phyloP scores from a whole-genome alignment of 176 grass and related monocot genomes.

The Hordeum marinum region DNA sequence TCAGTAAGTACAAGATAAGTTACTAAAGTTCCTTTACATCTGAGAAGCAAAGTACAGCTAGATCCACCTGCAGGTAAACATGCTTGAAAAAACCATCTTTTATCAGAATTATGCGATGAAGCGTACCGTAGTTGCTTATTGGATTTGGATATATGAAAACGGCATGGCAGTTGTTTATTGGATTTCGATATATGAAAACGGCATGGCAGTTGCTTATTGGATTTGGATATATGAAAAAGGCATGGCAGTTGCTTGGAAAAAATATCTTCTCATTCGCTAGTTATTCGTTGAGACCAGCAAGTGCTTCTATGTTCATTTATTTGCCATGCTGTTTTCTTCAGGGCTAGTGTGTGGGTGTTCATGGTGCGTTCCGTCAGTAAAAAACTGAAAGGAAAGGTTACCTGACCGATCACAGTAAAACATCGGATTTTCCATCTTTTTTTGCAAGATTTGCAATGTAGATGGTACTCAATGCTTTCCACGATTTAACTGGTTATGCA shows the following conservation, averaged over 20 bases:
- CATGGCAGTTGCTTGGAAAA: neutral
- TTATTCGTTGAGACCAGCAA: neutral
- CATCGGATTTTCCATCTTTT: neutral
- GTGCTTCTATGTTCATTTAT: neutral
- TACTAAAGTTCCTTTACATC: neutral
- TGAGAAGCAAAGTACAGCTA: neutral
- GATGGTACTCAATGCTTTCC: neutral
- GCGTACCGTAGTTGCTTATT: neutral
- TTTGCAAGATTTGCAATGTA: neutral
- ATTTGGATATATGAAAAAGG: too few species aligned
- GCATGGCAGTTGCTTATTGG: neutral
- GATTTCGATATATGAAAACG: too few species aligned
- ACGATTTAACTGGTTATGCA: neutral
- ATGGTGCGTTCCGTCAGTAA: neutral
- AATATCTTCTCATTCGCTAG: neutral
- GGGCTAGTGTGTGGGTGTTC: neutral
- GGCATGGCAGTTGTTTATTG: neutral
- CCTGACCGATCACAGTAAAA: neutral
- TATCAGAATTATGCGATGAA: neutral
- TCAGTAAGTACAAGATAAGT: neutral
- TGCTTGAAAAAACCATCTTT: neutral
- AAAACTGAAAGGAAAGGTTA: neutral
- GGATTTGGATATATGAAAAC: too few species aligned
- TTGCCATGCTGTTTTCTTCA: neutral
- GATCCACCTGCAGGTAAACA: neutral